phyloP scores from a whole-genome alignment of 257 asterid species.

The Solanum neorickii region DNA sequence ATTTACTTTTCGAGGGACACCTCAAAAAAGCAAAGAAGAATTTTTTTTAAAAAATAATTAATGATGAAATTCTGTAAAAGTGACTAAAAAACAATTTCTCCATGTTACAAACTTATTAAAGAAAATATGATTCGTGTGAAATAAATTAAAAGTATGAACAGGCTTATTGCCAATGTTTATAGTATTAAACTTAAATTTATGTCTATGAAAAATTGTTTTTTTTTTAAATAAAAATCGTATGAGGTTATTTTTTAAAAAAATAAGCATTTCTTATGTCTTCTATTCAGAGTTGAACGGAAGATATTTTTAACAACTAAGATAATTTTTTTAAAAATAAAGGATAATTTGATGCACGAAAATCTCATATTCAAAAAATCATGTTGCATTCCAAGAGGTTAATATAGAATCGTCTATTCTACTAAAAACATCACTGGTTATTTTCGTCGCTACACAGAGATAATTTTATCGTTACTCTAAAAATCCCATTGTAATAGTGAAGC shows the following conservation, averaged over 20 bases:
- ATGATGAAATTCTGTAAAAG: not conserved
- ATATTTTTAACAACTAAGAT: not conserved
- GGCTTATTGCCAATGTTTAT: too few species aligned
- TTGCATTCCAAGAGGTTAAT: not conserved
- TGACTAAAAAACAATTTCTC: not conserved
- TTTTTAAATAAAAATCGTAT: not conserved
- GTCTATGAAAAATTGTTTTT: not conserved
- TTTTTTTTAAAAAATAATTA: not conserved
- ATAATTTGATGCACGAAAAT: not conserved
- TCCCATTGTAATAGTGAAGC: not conserved
- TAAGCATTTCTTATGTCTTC: not conserved
- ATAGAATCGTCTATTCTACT: not conserved
- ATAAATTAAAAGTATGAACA: not conserved
- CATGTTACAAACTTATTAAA: not conserved
- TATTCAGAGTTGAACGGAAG: not conserved
- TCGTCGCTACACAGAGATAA: fast-evolving
- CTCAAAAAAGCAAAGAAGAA: not conserved
- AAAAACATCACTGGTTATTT: too few species aligned
- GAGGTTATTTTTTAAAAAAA: not conserved
- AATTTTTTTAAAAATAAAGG: not conserved
- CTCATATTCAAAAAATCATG: too few species aligned
- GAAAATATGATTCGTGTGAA: not conserved
- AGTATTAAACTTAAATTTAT: not conserved
- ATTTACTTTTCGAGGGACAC: not conserved
- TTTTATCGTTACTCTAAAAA: not conserved